phyloP scores from a whole-genome alignment of 371 early-diverging fungal genomes.

The Apophysomyces ossiformis region DNA sequence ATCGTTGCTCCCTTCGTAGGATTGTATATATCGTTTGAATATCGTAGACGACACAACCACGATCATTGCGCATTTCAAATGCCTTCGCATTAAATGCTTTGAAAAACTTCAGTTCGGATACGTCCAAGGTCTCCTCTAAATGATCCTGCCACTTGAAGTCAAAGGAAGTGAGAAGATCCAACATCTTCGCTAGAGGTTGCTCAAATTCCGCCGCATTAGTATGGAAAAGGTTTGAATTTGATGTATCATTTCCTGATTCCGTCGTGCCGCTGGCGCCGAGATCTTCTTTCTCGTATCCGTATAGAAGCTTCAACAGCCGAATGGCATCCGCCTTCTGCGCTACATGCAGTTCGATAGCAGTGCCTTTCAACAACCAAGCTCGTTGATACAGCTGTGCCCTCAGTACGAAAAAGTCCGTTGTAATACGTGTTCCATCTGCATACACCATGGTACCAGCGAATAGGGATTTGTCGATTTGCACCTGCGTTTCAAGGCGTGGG shows the following conservation, averaged over 20 bases:
- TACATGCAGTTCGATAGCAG: slow-evolving; percentile 82
- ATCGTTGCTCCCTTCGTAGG: slow-evolving; percentile 24
- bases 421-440: slow-evolving; percentile 24
- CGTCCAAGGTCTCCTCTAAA: slow-evolving; percentile 21
- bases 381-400: slow-evolving; percentile 77
- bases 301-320: slow-evolving; percentile 20
- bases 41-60: slow-evolving; percentile 64
- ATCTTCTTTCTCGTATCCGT: slow-evolving; percentile 24
- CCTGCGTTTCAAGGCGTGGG: slow-evolving; percentile 21
- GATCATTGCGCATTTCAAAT: slow-evolving; percentile 44
- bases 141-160: slow-evolving; percentile 56
- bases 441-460: slow-evolving; percentile 22
- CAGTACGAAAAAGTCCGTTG: slow-evolving; percentile 51
- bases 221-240: background rate
- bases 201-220: slow-evolving; percentile 14
- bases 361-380: slow-evolving; percentile 81
- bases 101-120: slow-evolving; percentile 12
- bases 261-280: slow-evolving; percentile 12
- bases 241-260: background rate
- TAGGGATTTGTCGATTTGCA: slow-evolving; percentile 15
- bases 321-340: slow-evolving; percentile 27
- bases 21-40: slow-evolving; percentile 56
- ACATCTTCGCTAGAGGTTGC: slow-evolving; percentile 55
- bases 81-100: slow-evolving; percentile 23
- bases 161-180: slow-evolving; percentile 54